Percentiles rank a stretch among this genome's conserved stretches.
These are phyloP conservation scores for Macrolepiota fuliginosa DNA, from an alignment of 768 basidiomycete genomes.

Conservation along the genomic window DNA sequence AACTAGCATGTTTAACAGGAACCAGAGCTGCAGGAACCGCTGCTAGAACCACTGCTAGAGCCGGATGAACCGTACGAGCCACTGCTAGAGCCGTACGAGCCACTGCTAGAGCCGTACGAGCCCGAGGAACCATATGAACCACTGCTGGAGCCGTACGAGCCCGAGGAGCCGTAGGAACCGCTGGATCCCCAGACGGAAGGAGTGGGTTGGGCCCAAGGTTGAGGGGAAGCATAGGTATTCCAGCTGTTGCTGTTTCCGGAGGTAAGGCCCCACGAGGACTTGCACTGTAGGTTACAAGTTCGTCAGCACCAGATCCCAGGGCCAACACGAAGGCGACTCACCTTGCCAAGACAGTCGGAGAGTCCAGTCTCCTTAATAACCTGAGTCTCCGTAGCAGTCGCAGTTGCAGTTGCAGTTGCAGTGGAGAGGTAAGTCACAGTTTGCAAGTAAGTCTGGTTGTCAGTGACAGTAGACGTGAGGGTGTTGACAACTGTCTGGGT, in stretches of 20 bases:
- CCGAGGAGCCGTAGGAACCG: constrained; percentile 18
- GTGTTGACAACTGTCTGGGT: constrained; percentile 61
- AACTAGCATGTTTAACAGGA: constrained; percentile 25
- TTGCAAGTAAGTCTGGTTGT: constrained; percentile 44
- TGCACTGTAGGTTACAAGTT: constrained; percentile 40
- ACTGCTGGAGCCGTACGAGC: constrained; percentile 4
- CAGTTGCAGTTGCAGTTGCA: constrained; percentile 38
- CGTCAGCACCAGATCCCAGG: constrained; percentile 14
- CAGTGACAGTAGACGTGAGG: constrained; percentile 48
- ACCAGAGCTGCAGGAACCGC: constrained; percentile 17
- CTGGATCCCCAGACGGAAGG: constrained; percentile 12
- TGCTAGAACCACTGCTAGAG: constrained; percentile 16
- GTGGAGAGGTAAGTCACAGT: constrained; percentile 54
- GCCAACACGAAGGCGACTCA: constrained; percentile 20
- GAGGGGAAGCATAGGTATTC: constrained; percentile 42
- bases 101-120: constrained; percentile 13
- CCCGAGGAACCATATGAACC: constrained; percentile 12
- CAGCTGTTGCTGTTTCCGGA: constrained; percentile 47
- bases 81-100: constrained; percentile 16
- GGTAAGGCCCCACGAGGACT: constrained; percentile 51
- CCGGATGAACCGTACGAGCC: constrained; percentile 14
- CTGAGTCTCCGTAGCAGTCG: constrained; percentile 32
- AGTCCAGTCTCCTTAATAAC: constrained; percentile 49
- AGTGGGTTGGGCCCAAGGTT: constrained; percentile 1
- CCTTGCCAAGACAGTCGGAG: constrained; percentile 50